Base-by-base conservation (phyloP, 2,329 filamentous ascomycete species). In the Ophiocordyceps polyrhachis-furcata region DNA sequence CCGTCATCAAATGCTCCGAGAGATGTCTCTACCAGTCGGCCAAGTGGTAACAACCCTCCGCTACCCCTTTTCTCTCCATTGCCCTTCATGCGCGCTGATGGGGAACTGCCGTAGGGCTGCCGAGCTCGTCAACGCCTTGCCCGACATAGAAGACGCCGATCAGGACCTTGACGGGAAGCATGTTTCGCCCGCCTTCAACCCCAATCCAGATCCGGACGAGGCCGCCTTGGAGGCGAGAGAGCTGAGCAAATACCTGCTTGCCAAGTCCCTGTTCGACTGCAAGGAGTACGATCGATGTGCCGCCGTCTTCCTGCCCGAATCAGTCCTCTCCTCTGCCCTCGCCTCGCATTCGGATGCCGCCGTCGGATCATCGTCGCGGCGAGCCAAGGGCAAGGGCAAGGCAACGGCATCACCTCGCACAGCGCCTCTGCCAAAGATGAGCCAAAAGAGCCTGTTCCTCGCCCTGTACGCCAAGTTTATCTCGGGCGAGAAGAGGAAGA, bases 281-380 rank as follows among this genome's bases (percentile, higher is more conserved):
- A 82, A 85, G 52, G 91, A 98, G 59, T 96, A 81, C 55, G 89
- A 96, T 57, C 83, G 91, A 50, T 95, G 89, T 60, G 83, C 89
- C 28, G 83, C 85, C 44, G 81, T 93, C 37, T 93, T 93, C 56
- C 70, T 93, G 2, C 84, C 85, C n/a, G 76, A 85, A 50, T 74
- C 79, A n/a, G 69, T 84, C 31, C 71, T 85, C n/a, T 73, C 81
- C 28, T 74, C 78, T 48, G 68, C 84, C 41, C 61, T 83, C 5
- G 63, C 68, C 29, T 62, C 78, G 6, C 66, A 63, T 43, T 58
- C 62, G 8, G 60, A 65, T 8, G 61, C 58, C 23, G 42, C 49
- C 9, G 44, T 52, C 11, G 56, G 58, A n/a, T 56, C 61, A 4
- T 58, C 60, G 20, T 57, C 68, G 9, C 76, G 75, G 54, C 66